These are phyloP conservation scores for Lasiodiplodia sp. DNA, from an alignment of 2,329 filamentous ascomycete species.

Conservation along the genomic window DNA sequence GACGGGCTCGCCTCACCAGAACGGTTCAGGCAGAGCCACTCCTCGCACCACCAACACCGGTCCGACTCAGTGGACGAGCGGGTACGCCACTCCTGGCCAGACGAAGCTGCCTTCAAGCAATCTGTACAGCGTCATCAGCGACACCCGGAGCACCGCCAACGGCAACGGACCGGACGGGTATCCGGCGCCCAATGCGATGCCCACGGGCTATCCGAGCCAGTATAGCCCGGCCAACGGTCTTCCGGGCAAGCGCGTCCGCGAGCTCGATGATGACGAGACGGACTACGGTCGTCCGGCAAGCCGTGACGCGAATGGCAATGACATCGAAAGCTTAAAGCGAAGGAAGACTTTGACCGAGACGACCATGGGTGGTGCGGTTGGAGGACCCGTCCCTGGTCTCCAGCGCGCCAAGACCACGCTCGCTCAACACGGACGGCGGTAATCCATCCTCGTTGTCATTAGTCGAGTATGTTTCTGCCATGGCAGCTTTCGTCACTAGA, in stretches of 20 bases:
- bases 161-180: slow-evolving; percentile 76
- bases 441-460: slow-evolving; percentile 10
- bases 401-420: slow-evolving; percentile 29
- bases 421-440: slow-evolving; percentile 28
- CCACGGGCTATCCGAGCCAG: slow-evolving; percentile 70
- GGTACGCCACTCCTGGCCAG: slow-evolving; percentile 82
- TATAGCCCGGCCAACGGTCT: slow-evolving; percentile 72
- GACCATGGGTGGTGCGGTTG: slow-evolving; percentile 50
- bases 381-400: slow-evolving; percentile 42
- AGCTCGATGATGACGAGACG: slow-evolving; percentile 68
- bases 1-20: slow-evolving; percentile 82
- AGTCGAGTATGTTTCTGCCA: slow-evolving; percentile 20
- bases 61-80: slow-evolving; percentile 74
- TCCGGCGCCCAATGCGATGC: slow-evolving; percentile 65
- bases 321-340: slow-evolving; percentile 74
- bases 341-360: slow-evolving; percentile 77
- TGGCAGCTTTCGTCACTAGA: slow-evolving; percentile 30
- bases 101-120: slow-evolving; percentile 74
- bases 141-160: slow-evolving; percentile 72
- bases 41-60: slow-evolving; percentile 78
- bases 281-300: slow-evolving; percentile 70
- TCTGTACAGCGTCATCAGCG: slow-evolving; percentile 88
- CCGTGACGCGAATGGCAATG: slow-evolving; percentile 59
- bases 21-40: slow-evolving; percentile 82
- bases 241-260: slow-evolving; percentile 67